These are phyloP conservation scores for Rubus parviflorus DNA, from an alignment of 306 rosid species.

Conservation along the genomic window DNA sequence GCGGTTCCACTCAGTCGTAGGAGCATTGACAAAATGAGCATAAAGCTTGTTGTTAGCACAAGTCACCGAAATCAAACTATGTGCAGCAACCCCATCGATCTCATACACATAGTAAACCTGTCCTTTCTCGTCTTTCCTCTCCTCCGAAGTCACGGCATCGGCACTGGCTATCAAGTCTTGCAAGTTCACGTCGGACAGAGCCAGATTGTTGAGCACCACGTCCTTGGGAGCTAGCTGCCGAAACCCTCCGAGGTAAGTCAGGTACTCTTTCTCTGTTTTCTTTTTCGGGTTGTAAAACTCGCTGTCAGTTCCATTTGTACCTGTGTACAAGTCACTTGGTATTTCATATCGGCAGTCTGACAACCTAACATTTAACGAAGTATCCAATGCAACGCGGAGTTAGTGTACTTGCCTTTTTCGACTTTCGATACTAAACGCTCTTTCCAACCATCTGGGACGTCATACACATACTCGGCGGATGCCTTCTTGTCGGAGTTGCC, in stretches of 20 bases:
- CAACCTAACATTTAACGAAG: neutral
- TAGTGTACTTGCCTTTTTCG: constrained; percentile 54
- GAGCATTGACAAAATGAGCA: constrained; percentile 92
- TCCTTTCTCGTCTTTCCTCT: constrained; percentile 68
- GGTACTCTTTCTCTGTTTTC: constrained; percentile 68
- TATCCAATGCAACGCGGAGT: neutral
- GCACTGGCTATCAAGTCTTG: constrained; percentile 76
- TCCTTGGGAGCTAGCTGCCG: constrained; percentile 78
- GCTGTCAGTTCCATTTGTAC: constrained; percentile 74
- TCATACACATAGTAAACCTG: constrained; percentile 80
- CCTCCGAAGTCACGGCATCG: constrained; percentile 56
- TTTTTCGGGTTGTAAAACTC: constrained; percentile 89
- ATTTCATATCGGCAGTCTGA: neutral
- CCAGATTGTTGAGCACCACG: constrained; percentile 62
- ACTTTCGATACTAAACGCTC: constrained; percentile 86
- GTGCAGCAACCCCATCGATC: constrained; percentile 64
- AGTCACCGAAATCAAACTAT: constrained; percentile 84
- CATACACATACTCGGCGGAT: constrained; percentile 79
- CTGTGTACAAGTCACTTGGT: neutral
- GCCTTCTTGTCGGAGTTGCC: constrained; percentile 79
- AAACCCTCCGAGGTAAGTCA: constrained; percentile 65
- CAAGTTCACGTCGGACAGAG: constrained; percentile 73
- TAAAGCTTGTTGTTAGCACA: constrained; percentile 84
- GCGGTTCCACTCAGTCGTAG: constrained; percentile 74
- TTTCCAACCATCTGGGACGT: constrained; percentile 84